Conservation (phyloP, 2,329 filamentous ascomycete genomes). For the Fusarium sp. region DNA sequence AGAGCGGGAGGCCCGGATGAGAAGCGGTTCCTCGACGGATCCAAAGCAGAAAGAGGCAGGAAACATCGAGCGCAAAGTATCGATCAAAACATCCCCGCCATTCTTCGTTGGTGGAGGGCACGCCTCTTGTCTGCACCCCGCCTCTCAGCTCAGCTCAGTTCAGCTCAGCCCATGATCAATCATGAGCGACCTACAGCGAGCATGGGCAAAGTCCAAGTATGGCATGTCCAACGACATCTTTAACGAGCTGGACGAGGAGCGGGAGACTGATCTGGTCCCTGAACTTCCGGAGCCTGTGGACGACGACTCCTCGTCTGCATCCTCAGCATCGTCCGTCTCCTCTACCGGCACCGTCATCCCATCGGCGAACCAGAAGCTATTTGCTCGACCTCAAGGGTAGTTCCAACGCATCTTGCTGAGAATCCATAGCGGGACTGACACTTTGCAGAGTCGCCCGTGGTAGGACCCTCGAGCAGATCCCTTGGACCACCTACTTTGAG, state of each 20-base stretch:
- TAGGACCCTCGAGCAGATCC: conserved; percentile 72
- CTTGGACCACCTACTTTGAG: conserved; percentile 93
- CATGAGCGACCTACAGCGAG: conserved; percentile 86
- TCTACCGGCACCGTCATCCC: conserved; percentile 94
- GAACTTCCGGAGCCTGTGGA: conserved; percentile 60
- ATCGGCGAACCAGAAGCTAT: conserved; percentile 77
- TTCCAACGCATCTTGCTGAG: conserved; percentile 14
- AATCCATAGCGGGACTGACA: conserved; percentile 39
- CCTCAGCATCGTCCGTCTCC: conserved; percentile 84
- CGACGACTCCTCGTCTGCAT: conserved; percentile 80
- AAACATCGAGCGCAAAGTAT: conserved; percentile 15
- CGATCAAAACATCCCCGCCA: conserved; percentile 6
- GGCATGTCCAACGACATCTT: conserved; percentile 64
- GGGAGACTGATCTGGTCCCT: conserved; percentile 59
- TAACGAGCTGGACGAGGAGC: conserved; percentile 65
- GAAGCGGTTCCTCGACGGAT: not conserved
- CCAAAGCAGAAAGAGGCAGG: conserved; percentile 2
- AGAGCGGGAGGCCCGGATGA: conserved; percentile 16
- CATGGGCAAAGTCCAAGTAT: conserved; percentile 82
- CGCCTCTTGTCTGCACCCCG: conserved; percentile 29
- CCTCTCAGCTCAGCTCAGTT: conserved; percentile 17
- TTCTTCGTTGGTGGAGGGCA: conserved; percentile 23
- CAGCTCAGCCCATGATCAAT: conserved; percentile 34
- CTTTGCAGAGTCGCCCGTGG: conserved; percentile 59
- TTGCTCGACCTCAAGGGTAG: conserved; percentile 78